These are phyloP conservation scores for Poa pratensis DNA, from an alignment of 176 grass and related monocot species.

Conservation along the genomic window DNA sequence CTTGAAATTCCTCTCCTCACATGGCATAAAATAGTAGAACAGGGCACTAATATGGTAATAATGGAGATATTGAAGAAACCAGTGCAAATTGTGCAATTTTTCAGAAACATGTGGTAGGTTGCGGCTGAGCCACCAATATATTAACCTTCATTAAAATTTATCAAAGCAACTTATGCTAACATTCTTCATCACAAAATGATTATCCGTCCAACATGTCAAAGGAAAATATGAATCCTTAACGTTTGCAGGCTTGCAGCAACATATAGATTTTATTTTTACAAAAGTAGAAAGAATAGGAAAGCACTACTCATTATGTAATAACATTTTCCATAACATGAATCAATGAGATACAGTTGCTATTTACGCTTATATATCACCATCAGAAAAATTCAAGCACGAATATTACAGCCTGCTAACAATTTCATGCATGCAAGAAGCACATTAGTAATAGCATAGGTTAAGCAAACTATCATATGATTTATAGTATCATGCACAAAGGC, in stretches of 20 bases:
- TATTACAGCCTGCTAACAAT: constrained; percentile 4
- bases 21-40: neutral
- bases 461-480: neutral
- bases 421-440: neutral
- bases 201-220: neutral
- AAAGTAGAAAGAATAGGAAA: neutral
- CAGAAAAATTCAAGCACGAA: neutral
- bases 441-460: neutral
- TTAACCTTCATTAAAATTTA: neutral
- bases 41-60: neutral
- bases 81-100: neutral
- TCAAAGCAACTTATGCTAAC: neutral
- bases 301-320: neutral
- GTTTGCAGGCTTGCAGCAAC: neutral
- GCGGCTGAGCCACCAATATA: neutral
- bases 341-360: neutral
- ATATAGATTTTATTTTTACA: neutral
- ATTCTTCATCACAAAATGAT: neutral
- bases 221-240: neutral
- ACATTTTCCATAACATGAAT: neutral
- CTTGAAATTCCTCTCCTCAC: neutral
- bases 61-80: neutral
- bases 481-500: neutral
- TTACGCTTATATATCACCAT: neutral
- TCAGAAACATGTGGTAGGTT: neutral